Evolutionary conservation across 257 asterid genomes (phyloP).

Genomic region (Penstemon davidsonii): DNA sequence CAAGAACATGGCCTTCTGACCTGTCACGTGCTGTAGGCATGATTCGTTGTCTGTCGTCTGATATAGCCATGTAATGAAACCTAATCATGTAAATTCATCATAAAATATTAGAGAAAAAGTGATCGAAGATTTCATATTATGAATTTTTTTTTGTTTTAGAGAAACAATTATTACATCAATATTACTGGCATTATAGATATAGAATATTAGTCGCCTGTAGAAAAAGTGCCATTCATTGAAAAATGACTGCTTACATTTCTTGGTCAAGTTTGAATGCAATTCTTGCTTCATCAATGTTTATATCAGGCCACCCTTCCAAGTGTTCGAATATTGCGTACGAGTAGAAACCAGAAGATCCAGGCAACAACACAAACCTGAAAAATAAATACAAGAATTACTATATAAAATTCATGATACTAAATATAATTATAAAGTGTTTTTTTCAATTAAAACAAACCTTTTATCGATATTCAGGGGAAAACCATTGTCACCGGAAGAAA

Average conservation of each 20-base stretch:
- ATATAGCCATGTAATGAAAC: conserved; percentile 80
- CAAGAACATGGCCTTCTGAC: conserved; percentile 53
- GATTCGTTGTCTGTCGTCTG: conserved; percentile 76
- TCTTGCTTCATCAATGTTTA: conserved; percentile 47
- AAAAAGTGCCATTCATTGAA: neutral
- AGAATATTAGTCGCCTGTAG: no score
- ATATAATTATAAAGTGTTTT: no score
- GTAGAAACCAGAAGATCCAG: conserved; percentile 65
- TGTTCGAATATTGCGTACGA: conserved; percentile 61
- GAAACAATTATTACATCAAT: no score
- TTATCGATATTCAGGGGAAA: conserved; percentile 80
- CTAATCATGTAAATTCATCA: conserved; percentile 32
- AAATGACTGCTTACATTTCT: conserved; percentile 39
- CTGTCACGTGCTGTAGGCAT: conserved; percentile 80
- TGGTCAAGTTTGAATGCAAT: conserved; percentile 57
- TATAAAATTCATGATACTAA: conserved; percentile 30
- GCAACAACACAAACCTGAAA: conserved; percentile 54
- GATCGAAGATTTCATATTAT: neutral
- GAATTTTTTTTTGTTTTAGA: neutral
- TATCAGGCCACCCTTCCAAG: conserved; percentile 61
- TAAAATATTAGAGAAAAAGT: neutral
- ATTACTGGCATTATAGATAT: no score
- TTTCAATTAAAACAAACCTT: conserved; percentile 41
- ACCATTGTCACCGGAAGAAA: conserved; percentile 22
- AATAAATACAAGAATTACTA: neutral